These are phyloP conservation scores for Starmerella bacillaris DNA, from an alignment of 805 yeast species.

Conservation along the genomic window DNA sequence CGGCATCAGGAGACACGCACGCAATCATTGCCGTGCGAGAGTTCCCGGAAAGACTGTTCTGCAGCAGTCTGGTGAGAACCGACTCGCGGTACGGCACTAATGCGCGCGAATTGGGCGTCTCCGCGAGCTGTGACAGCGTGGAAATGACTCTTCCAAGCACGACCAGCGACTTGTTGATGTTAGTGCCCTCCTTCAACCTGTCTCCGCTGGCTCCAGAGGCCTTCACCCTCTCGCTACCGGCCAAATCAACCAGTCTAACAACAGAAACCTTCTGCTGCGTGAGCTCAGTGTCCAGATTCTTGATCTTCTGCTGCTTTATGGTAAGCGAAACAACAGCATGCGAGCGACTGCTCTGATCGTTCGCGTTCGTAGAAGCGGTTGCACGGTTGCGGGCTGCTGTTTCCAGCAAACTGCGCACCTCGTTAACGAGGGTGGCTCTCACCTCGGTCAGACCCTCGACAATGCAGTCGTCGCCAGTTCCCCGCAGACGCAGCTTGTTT, in stretches of 20 bases:
- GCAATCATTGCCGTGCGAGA: slow-evolving; percentile 82
- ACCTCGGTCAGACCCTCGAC: slow-evolving; percentile 49
- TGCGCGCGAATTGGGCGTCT: slow-evolving; percentile 3
- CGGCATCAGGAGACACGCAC: slow-evolving; percentile 46
- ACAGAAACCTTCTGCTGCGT: slow-evolving; percentile 37
- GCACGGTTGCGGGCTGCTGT: slow-evolving; percentile 41
- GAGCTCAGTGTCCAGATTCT: slow-evolving; percentile 18
- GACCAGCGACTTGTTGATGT: slow-evolving; percentile 61
- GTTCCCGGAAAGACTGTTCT: slow-evolving; percentile 65
- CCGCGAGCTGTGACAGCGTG: slow-evolving; percentile 27
- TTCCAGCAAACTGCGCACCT: slow-evolving; percentile 31
- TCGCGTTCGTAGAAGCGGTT: slow-evolving; percentile 58
- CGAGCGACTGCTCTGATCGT: slow-evolving; percentile 55
- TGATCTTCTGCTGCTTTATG: slow-evolving; percentile 37
- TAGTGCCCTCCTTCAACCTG: slow-evolving; percentile 54
- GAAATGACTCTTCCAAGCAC: slow-evolving; percentile 57
- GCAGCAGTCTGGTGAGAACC: slow-evolving; percentile 51
- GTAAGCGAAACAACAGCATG: slow-evolving; percentile 59
- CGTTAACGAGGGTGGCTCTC: slow-evolving; percentile 30
- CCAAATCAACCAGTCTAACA: slow-evolving; percentile 57
- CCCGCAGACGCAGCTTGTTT: slow-evolving; percentile 37
- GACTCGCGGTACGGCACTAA: slow-evolving; percentile 62
- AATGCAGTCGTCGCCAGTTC: slow-evolving; percentile 47
- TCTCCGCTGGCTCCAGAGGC: slow-evolving; percentile 40
- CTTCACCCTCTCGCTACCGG: slow-evolving; percentile 60